These are phyloP conservation scores for Kodamaea restingae DNA, from an alignment of 805 yeast genomes.

Conservation along the genomic window DNA sequence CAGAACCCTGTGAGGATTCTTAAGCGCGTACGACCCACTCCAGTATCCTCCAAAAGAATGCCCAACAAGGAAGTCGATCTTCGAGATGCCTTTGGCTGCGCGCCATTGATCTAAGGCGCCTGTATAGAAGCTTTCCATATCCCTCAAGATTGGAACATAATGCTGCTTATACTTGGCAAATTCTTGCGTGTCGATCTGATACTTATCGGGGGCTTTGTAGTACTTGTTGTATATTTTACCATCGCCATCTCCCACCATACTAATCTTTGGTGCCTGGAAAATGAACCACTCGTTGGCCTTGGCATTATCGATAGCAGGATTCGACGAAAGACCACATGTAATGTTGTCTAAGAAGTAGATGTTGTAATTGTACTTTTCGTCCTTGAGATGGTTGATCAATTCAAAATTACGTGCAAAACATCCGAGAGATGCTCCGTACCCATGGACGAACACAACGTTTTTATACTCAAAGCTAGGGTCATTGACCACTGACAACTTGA, in stretches of 20 bases:
- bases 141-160: slow-evolving; percentile 35
- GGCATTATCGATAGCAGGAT: slow-evolving; percentile 29
- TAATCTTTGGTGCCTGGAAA: slow-evolving; percentile 19
- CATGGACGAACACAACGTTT: slow-evolving; percentile 51
- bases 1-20: slow-evolving; percentile 50
- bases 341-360: slow-evolving; percentile 48
- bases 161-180: slow-evolving; percentile 29
- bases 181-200: slow-evolving; percentile 22
- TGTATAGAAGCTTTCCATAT: slow-evolving; percentile 53
- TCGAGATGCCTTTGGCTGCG: slow-evolving; percentile 39
- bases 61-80: slow-evolving; percentile 60
- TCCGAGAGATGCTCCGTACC: slow-evolving; percentile 54
- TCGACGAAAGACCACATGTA: slow-evolving; percentile 51
- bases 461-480: slow-evolving; percentile 21
- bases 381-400: slow-evolving; percentile 29
- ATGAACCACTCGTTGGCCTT: slow-evolving; percentile 19
- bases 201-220: slow-evolving; percentile 37
- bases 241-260: slow-evolving; percentile 12
- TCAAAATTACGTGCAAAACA: slow-evolving; percentile 54
- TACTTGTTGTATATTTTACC: slow-evolving; percentile 32
- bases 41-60: slow-evolving; percentile 81
- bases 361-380: slow-evolving; percentile 34
- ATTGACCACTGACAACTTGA: slow-evolving; percentile 29
- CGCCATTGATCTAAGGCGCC: slow-evolving; percentile 68
- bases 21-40: slow-evolving; percentile 58